Base-by-base conservation (phyloP, 2,329 filamentous ascomycete genomes). In the Thielaviopsis punctulata region DNA sequence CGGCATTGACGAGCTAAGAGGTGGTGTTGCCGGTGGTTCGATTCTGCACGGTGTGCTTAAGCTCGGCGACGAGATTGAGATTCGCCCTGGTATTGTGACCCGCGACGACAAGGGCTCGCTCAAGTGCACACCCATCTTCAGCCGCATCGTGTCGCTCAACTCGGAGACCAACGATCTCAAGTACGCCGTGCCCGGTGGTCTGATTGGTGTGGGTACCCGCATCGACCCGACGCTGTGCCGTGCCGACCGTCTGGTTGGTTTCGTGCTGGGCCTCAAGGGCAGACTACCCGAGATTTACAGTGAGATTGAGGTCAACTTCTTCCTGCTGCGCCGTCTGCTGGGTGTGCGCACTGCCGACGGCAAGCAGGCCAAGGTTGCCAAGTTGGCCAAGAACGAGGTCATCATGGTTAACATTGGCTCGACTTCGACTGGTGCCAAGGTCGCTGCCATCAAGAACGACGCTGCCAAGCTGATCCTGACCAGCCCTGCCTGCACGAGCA, bases 361-460 rank as follows among this genome's bases (percentile, higher is more conserved):
- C 66, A 98, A 98, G 76, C 92, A 96, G 71, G 90, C 90, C 64
- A 98, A 98, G 82, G 92, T 98, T 59, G 88, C 89, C 62, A 98
- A 98, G 75, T 76, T 98, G 59, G 76, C 88, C 54, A 98, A 96
- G 81, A 95, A 95, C 71, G 92, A 98, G 69, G 88, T 96, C 63
- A 83, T 98, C 69, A 96, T 98, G 92, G 92, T 98, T 59, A 98
- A 98, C 75, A 98, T 98, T 65, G 92, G 92, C 57, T 95, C 87
- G 36, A 96, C 90, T 9, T 93, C 92, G 46, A 95, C 90, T 13
- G 92, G 92, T 69, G 92, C 92, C 60, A 98, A 96, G 79, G 87
- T 98, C 51, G 79, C 92, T 55, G 90, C 87, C 62, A 93, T 96
- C 65, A 95, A 92, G 78, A 89, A 90, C 63, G 92, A 98, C 77